These are phyloP conservation scores for Pouteria glomerata DNA, from an alignment of 148 eudicot genomes.

Conservation along the genomic window DNA sequence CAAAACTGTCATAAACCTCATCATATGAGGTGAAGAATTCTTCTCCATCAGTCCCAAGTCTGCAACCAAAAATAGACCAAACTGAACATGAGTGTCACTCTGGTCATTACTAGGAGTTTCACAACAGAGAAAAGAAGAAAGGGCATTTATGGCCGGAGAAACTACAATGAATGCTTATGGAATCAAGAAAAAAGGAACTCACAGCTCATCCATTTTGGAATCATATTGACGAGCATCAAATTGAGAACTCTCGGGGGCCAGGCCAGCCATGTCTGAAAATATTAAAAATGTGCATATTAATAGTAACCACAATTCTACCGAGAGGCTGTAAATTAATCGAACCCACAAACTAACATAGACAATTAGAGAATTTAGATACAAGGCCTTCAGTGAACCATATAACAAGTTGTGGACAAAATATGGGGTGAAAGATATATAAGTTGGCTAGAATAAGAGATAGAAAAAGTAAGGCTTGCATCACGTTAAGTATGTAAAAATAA, in stretches of 20 bases:
- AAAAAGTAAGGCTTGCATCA: too few relatives aligned
- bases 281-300: neutral
- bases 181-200: conserved; percentile 5
- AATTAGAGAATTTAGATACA: too few relatives aligned
- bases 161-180: neutral
- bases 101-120: neutral
- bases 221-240: conserved; percentile 32
- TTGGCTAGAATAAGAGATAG: neutral
- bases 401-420: too few relatives aligned
- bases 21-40: conserved; percentile 30
- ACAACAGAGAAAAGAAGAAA: neutral
- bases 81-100: conserved; percentile 6
- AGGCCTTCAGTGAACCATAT: too few relatives aligned
- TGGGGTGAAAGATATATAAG: too few relatives aligned
- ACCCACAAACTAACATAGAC: too few relatives aligned
- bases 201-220: conserved; percentile 28
- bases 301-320: neutral
- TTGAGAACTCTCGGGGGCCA: conserved; percentile 22
- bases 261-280: conserved; percentile 21
- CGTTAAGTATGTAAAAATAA: too few relatives aligned
- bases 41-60: conserved; percentile 26
- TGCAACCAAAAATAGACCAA: conserved; percentile 13
- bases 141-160: neutral
- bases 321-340: neutral
- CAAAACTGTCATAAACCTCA: conserved; percentile 39